These are phyloP conservation scores for Tuber borchii DNA, from an alignment of 495 filamentous ascomycete genomes.

Conservation along the genomic window DNA sequence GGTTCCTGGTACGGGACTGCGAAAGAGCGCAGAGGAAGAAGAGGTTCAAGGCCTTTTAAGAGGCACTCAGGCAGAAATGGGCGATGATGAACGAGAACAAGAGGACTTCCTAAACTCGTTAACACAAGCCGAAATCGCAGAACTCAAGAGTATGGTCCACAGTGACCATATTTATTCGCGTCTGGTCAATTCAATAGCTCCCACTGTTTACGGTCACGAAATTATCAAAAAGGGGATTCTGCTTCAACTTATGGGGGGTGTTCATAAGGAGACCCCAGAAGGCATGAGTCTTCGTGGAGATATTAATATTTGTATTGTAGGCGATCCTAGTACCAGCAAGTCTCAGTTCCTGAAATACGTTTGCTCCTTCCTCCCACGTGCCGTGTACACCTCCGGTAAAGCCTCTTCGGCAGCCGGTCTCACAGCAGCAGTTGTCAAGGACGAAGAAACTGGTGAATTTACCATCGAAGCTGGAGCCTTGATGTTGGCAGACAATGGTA, in stretches of 20 bases:
- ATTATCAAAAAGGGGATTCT: conserved; percentile 97
- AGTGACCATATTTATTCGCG: conserved; percentile 89
- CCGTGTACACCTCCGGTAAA: conserved; percentile 97
- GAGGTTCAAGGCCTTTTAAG: conserved; percentile 38
- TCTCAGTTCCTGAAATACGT: conserved; percentile 98
- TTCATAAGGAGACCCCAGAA: conserved; percentile 82
- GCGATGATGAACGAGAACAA: conserved; percentile 70
- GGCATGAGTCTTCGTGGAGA: conserved; percentile 91
- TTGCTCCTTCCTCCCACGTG: conserved; percentile 87
- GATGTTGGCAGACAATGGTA: conserved; percentile 95
- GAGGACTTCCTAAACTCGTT: conserved; percentile 78
- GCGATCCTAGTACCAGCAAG: conserved; percentile 96
- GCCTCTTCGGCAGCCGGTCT: conserved; percentile 96
- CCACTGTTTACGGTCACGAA: conserved; percentile 94
- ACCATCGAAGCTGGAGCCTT: conserved; percentile 97
- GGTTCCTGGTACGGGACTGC: conserved; percentile 52
- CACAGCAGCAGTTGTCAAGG: conserved; percentile 93
- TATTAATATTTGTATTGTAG: conserved; percentile 98
- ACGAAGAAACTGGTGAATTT: conserved; percentile 96
- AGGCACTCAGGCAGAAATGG: conserved; percentile 37
- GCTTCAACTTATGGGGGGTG: conserved; percentile 86
- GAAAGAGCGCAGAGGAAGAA: conserved; percentile 39
- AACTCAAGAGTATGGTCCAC: conserved; percentile 87
- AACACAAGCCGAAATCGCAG: conserved; percentile 76
- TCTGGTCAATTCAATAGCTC: conserved; percentile 91